Evolutionary conservation across 2,329 filamentous ascomycete species (phyloP).

Genomic region (Fusarium mexicanum): DNA sequence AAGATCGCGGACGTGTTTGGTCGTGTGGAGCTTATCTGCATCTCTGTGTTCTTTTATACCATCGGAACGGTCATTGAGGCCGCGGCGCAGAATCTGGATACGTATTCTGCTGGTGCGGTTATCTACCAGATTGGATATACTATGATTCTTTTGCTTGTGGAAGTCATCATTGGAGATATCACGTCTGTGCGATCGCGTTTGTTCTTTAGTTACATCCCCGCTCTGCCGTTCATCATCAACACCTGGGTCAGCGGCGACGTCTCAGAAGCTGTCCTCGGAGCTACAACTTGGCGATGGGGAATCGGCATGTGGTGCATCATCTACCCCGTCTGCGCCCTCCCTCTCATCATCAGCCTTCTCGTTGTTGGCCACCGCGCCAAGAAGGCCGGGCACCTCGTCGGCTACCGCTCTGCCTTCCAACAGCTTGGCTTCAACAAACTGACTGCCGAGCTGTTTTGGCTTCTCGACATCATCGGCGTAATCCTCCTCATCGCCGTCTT

Average conservation of each 20-base stretch:
- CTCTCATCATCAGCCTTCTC: constrained; percentile 63
- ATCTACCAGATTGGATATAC: constrained; percentile 73
- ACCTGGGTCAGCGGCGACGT: constrained; percentile 72
- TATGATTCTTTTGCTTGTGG: constrained; percentile 66
- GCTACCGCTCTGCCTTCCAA: constrained; percentile 48
- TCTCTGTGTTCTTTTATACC: constrained; percentile 71
- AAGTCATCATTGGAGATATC: constrained; percentile 72
- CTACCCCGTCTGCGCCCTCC: constrained; percentile 66
- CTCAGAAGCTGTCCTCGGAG: constrained; percentile 56
- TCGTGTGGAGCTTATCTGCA: constrained; percentile 64
- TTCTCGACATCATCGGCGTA: constrained; percentile 57
- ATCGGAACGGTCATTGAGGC: constrained; percentile 67
- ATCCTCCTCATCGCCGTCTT: constrained; percentile 58
- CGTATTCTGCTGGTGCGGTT: constrained; percentile 66
- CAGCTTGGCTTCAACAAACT: constrained; percentile 47
- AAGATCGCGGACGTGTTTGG: constrained; percentile 73
- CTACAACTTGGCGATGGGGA: constrained; percentile 69
- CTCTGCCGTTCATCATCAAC: constrained; percentile 69
- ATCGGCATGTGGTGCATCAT: constrained; percentile 73
- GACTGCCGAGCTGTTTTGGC: constrained; percentile 56
- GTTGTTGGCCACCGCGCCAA: constrained; percentile 63
- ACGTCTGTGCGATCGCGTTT: constrained; percentile 71
- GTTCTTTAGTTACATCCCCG: constrained; percentile 72
- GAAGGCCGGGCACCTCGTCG: constrained; percentile 57
- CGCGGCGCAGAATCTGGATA: constrained; percentile 55